phyloP scores from a whole-genome alignment of 2,329 filamentous ascomycete species.

The Furcasterigmium furcatum region DNA sequence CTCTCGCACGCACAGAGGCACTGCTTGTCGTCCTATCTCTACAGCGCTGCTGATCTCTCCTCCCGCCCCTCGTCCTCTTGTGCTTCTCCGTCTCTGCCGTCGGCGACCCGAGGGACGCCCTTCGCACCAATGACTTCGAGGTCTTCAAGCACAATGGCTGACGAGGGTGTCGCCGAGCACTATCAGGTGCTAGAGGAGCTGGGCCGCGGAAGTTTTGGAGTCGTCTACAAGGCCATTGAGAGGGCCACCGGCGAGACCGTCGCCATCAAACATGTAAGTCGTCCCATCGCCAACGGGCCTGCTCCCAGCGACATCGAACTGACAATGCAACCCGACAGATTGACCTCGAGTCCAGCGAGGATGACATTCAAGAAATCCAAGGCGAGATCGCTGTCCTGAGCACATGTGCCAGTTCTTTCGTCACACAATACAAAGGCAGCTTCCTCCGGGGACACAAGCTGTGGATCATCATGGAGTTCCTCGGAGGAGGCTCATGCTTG shows the following conservation, averaged over 20 bases:
- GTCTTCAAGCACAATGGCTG: constrained; percentile 39
- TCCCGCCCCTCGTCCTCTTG: constrained; percentile 7
- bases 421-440: constrained; percentile 94
- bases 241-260: constrained; percentile 87
- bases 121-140: constrained; percentile 9
- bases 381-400: constrained; percentile 94
- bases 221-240: constrained; percentile 96
- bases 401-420: constrained; percentile 89
- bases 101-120: background rate
- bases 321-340: constrained; percentile 56
- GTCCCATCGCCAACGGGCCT: background rate
- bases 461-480: constrained; percentile 99
- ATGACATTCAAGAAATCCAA: constrained; percentile 97
- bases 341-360: constrained; percentile 96
- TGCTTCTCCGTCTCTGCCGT: constrained; percentile 6
- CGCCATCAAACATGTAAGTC: constrained; percentile 88
- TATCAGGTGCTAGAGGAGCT: constrained; percentile 97
- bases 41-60: no score
- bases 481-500: constrained; percentile 91
- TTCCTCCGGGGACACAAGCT: constrained; percentile 95
- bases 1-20: no score
- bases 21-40: no score
- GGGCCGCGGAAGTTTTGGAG: constrained; percentile 92
- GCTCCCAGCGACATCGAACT: background rate
- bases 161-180: constrained; percentile 71